Conservation (phyloP, 495 filamentous ascomycete species). For the Penicillium coprophilum region DNA sequence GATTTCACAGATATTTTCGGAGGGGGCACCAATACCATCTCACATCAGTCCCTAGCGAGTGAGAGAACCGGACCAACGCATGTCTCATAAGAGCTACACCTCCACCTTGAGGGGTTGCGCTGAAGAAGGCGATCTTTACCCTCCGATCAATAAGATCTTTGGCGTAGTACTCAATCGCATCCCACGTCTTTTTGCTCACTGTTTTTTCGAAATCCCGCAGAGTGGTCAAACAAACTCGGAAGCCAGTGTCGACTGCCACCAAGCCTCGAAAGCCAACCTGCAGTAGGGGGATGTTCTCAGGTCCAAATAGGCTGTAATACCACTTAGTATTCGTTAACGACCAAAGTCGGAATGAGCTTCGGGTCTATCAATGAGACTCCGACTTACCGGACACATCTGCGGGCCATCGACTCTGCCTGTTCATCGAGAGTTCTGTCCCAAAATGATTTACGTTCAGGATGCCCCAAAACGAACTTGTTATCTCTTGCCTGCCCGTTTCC, state of each 20-base stretch:
- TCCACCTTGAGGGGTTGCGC: constrained; percentile 80
- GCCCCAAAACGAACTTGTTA: too few relatives aligned
- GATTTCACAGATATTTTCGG: neutral
- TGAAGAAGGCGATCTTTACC: constrained; percentile 80
- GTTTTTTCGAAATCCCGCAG: constrained; percentile 64
- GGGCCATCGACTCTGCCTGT: too few relatives aligned
- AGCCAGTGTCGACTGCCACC: constrained; percentile 71
- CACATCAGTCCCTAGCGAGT: constrained; percentile 64
- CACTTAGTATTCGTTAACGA: too few relatives aligned
- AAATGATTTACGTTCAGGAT: too few relatives aligned
- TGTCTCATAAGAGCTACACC: constrained; percentile 89
- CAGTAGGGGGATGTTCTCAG: constrained; percentile 66
- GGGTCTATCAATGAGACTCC: too few relatives aligned
- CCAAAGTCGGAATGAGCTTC: too few relatives aligned
- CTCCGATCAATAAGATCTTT: constrained; percentile 63
- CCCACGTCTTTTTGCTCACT: constrained; percentile 64
- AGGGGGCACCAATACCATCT: constrained; percentile 59
- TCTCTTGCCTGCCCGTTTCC: too few relatives aligned
- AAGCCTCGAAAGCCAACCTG: constrained; percentile 70
- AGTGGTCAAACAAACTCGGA: constrained; percentile 58
- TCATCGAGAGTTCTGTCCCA: too few relatives aligned
- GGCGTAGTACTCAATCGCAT: constrained; percentile 67
- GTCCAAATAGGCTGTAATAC: constrained; percentile 66
- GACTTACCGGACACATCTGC: too few relatives aligned
- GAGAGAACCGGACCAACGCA: constrained; percentile 73